Evolutionary conservation across 768 basidiomycete species (phyloP).

Genomic region (Podaxis rugospora): DNA sequence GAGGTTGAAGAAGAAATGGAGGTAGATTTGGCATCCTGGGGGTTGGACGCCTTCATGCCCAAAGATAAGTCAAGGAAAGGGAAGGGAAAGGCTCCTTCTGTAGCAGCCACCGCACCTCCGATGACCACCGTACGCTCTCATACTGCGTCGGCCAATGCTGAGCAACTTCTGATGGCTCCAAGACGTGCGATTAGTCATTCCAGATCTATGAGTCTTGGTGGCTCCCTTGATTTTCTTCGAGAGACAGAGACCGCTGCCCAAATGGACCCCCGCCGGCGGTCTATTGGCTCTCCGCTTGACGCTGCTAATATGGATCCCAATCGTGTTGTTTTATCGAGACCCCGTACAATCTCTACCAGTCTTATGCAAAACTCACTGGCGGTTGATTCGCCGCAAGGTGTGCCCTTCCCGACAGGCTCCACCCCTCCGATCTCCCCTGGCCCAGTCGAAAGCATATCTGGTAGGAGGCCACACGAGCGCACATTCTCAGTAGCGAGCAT

Average conservation of each 20-base stretch:
- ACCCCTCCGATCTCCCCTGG: conserved; percentile 46
- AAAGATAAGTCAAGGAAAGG: conserved; percentile 55
- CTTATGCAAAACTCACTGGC: conserved; percentile 26
- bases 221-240: conserved; percentile 47
- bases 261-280: conserved; percentile 40
- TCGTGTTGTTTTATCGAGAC: conserved; percentile 38
- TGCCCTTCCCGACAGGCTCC: conserved; percentile 64
- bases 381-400: conserved; percentile 10
- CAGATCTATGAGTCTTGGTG: conserved; percentile 63
- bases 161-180: conserved; percentile 25
- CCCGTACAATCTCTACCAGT: conserved; percentile 46
- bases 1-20: conserved; percentile 51
- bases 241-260: conserved; percentile 15
- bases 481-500: conserved; percentile 49
- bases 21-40: conserved; percentile 83
- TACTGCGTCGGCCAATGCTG: conserved; percentile 37
- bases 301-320: conserved; percentile 40
- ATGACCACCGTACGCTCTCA: conserved; percentile 39
- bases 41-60: conserved; percentile 70
- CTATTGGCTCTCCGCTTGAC: conserved; percentile 57
- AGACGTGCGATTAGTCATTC: conserved; percentile 38
- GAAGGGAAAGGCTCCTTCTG: conserved; percentile 36
- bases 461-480: conserved; percentile 31
- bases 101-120: conserved; percentile 20
- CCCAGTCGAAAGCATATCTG: conserved; percentile 13